A percentile compares a stretch with the other conserved stretches of the same genome.
Conservation (phyloP, 345 rosid genomes). For the Hibiscus trionum region DNA sequence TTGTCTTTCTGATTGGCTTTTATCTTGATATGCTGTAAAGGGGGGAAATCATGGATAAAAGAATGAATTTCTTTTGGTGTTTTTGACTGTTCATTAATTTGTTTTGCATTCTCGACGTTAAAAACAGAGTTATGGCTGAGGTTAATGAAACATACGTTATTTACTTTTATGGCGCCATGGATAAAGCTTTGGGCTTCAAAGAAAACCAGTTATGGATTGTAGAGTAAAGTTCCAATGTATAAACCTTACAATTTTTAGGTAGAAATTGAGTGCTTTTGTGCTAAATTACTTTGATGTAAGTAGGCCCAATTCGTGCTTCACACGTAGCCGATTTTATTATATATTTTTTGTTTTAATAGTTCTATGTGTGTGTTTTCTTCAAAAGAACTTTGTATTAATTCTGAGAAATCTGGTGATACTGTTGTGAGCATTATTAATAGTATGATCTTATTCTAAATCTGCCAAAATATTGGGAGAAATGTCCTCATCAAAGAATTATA, state of each 20-base stretch:
- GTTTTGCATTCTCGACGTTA: neutral
- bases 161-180: neutral
- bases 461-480: neutral
- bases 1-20: conserved; percentile 3
- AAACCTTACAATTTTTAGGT: neutral
- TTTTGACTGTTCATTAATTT: neutral
- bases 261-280: neutral
- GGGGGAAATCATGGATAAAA: neutral
- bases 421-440: neutral
- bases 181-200: neutral
- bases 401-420: neutral
- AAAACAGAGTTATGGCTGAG: neutral
- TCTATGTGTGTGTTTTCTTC: conserved; percentile 1
- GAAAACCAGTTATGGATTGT: neutral
- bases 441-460: neutral
- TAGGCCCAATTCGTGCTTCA: neutral
- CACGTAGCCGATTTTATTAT: neutral
- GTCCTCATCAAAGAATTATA: neutral
- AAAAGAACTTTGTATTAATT: neutral
- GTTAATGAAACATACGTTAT: neutral
- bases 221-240: neutral
- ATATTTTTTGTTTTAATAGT: neutral
- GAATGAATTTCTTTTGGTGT: neutral
- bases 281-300: neutral
- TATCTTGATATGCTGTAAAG: neutral